Evolutionary conservation across 1,284 basidiomycete species (phyloP).

Genomic region (Cerrena zonata): DNA sequence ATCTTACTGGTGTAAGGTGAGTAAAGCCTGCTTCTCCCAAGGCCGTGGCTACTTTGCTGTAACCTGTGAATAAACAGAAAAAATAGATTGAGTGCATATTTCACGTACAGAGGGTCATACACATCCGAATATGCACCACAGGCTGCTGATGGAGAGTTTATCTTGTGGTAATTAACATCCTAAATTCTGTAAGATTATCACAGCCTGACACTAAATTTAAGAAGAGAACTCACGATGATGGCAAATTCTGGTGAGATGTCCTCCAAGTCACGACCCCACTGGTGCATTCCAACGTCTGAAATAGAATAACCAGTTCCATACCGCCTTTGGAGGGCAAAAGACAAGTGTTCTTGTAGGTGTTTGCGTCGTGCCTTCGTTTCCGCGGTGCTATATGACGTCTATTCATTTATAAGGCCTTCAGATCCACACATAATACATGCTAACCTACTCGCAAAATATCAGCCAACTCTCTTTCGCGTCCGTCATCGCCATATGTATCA

Average conservation of each 20-base stretch:
- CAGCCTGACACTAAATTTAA: neutral
- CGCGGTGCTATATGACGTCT: neutral
- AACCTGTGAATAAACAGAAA: no score
- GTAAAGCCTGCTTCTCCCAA: neutral
- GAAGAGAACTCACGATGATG: conserved; percentile 12
- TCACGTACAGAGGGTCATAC: neutral
- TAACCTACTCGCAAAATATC: neutral
- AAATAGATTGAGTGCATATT: neutral
- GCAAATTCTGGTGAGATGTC: conserved; percentile 12
- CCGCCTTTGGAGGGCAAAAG: neutral
- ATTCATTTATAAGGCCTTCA: neutral
- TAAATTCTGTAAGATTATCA: neutral
- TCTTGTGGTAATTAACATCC: neutral
- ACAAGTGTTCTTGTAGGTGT: neutral
- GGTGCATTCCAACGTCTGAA: conserved; percentile 10
- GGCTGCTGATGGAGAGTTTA: neutral
- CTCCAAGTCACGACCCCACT: conserved; percentile 8
- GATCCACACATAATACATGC: neutral
- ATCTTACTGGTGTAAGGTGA: no score
- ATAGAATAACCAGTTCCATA: conserved; percentile 11
- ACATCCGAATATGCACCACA: neutral
- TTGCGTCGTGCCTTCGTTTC: neutral
- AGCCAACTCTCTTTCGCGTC: neutral
- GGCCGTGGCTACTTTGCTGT: neutral
- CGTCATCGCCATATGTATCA: neutral